Percentiles rank a stretch among this genome's conserved stretches.
These are phyloP conservation scores for Ceratocystis cacaofunesta DNA, from an alignment of 2,329 filamentous ascomycete species.

Conservation along the genomic window DNA sequence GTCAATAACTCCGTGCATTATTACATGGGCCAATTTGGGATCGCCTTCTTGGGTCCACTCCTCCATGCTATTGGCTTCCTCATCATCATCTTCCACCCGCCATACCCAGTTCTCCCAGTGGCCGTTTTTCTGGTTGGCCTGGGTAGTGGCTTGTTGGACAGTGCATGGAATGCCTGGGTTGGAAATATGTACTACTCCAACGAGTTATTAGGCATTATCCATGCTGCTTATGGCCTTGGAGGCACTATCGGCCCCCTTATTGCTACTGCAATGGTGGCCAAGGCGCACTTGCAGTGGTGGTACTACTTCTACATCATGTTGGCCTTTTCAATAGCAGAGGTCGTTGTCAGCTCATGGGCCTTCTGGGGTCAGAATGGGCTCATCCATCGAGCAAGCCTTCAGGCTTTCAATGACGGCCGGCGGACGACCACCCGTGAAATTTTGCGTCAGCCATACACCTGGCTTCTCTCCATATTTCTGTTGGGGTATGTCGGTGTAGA, in stretches of 20 bases:
- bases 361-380: conserved; percentile 51
- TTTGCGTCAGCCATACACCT: conserved; percentile 43
- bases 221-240: conserved; percentile 57
- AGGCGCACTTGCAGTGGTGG: conserved; percentile 49
- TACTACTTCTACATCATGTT: conserved; percentile 65
- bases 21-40: conserved; percentile 52
- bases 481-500: conserved; percentile 68
- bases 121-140: conserved; percentile 52
- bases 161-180: conserved; percentile 44
- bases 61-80: conserved; percentile 52
- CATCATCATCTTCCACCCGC: conserved; percentile 50
- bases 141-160: conserved; percentile 54
- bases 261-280: conserved; percentile 58
- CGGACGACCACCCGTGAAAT: conserved; percentile 33
- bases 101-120: conserved; percentile 51
- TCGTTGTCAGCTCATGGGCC: conserved; percentile 33
- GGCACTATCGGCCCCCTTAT: conserved; percentile 55
- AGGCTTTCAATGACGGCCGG: conserved; percentile 23
- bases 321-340: conserved; percentile 40
- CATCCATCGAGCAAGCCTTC: conserved; percentile 34
- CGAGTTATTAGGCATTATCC: conserved; percentile 57
- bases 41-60: conserved; percentile 49
- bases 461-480: conserved; percentile 60
- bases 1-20: conserved; percentile 51
- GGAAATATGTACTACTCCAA: conserved; percentile 61